Conservation (phyloP, 75 land plant genomes). For the Larix kaempferi region DNA sequence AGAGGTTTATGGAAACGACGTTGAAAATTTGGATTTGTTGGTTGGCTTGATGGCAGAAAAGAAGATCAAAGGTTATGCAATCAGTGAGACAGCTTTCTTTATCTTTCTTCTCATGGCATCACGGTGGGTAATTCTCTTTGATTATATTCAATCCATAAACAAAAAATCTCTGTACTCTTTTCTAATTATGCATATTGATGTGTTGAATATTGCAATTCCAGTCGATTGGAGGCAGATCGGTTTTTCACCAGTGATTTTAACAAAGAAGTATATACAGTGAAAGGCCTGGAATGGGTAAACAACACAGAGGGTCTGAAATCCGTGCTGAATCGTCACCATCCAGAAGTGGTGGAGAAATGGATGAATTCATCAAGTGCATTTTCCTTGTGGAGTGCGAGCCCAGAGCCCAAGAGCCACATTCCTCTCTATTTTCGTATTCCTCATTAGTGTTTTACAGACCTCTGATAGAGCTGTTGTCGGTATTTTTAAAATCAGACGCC, state of each 20-base stretch:
- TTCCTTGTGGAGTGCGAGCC: conserved; percentile 52
- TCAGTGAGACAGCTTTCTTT: conserved; percentile 71
- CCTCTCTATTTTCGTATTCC: conserved; percentile 44
- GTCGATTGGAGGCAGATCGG: conserved; percentile 67
- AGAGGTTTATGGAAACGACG: conserved; percentile 61
- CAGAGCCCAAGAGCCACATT: conserved; percentile 14
- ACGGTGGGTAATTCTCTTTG: conserved; percentile 5
- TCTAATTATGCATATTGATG: no score
- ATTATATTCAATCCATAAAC: no score
- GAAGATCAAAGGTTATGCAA: conserved; percentile 67
- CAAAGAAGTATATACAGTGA: conserved; percentile 48
- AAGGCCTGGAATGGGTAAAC: conserved; percentile 73
- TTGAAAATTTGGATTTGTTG: conserved; percentile 60
- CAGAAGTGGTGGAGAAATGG: conserved; percentile 47
- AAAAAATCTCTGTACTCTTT: no score
- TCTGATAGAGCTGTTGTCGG: not conserved
- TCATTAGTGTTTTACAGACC: not conserved
- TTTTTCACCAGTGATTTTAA: conserved; percentile 69
- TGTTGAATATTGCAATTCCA: conserved; percentile 13
- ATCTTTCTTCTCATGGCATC: conserved; percentile 62
- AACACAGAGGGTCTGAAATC: conserved; percentile 65
- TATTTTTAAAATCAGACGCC: not conserved
- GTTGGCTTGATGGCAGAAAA: conserved; percentile 65
- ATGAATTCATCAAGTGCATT: conserved; percentile 64
- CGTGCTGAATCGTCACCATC: conserved; percentile 57